Conservation (phyloP, 2,329 filamentous ascomycete genomes). For the Calonectria pauciramosa region DNA sequence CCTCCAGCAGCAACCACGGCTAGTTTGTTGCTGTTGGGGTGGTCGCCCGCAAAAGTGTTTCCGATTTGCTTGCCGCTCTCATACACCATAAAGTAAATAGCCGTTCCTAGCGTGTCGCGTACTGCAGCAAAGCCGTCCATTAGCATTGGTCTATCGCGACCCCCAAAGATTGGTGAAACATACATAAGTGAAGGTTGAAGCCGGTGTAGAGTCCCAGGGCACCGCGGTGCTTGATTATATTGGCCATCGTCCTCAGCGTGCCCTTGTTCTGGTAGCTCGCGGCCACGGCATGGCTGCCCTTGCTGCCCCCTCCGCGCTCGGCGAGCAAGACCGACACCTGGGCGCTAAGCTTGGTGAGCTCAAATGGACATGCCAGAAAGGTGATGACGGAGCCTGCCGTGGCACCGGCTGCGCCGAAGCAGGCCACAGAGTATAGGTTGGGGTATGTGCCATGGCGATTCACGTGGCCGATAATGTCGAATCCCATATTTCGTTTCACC, state of each 20-base stretch:
- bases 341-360: slow-evolving; percentile 89
- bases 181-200: slow-evolving; percentile 82
- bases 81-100: slow-evolving; percentile 91
- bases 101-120: slow-evolving; percentile 85
- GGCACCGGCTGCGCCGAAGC: slow-evolving; percentile 83
- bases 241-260: slow-evolving; percentile 81
- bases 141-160: slow-evolving; percentile 5
- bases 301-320: slow-evolving; percentile 50
- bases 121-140: slow-evolving; percentile 61
- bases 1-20: slow-evolving; percentile 85
- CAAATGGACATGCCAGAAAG: slow-evolving; percentile 86
- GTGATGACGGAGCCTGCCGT: slow-evolving; percentile 86
- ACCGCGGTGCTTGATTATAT: slow-evolving; percentile 82
- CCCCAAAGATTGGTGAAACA: slow-evolving; percentile 50
- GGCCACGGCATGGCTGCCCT: slow-evolving; percentile 70
- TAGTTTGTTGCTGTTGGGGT: slow-evolving; percentile 81
- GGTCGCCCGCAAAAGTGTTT: slow-evolving; percentile 79
- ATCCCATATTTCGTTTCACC: slow-evolving; percentile 75
- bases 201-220: slow-evolving; percentile 83
- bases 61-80: slow-evolving; percentile 88
- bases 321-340: slow-evolving; percentile 87
- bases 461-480: slow-evolving; percentile 80
- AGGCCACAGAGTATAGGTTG: slow-evolving; percentile 79
- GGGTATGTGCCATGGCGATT: slow-evolving; percentile 79
- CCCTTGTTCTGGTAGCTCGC: slow-evolving; percentile 83